Percentiles rank a stretch among this genome's conserved stretches.
Conservation (phyloP, 352 stramenopile species). For the Halophytophthora batemanensis region DNA sequence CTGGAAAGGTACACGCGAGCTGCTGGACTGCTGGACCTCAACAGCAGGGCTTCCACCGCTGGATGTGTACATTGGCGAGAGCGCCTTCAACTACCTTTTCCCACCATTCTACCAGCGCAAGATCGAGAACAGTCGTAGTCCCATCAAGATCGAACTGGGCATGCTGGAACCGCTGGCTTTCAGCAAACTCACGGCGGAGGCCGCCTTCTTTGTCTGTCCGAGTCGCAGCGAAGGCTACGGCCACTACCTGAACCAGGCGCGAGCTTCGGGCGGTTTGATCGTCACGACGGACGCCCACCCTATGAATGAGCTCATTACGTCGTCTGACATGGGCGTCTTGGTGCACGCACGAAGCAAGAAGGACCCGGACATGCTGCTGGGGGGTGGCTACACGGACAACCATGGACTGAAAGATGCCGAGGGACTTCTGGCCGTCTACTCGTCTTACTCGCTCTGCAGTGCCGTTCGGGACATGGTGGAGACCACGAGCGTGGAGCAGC, state of each 20-base stretch:
- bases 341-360: not conserved
- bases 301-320: conserved; percentile 47
- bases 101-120: conserved; percentile 3
- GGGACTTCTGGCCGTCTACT: not conserved
- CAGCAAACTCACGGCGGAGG: conserved; percentile 28
- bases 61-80: conserved; percentile 31
- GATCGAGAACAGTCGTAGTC: conserved; percentile 15
- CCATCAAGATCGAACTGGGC: conserved; percentile 4
- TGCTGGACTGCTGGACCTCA: conserved; percentile 40
- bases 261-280: conserved; percentile 32
- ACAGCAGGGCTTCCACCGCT: conserved; percentile 28
- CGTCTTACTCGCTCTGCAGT: not conserved
- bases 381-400: conserved; percentile 14
- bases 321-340: conserved; percentile 24
- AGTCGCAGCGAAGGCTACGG: conserved; percentile 52
- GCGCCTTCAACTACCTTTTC: conserved; percentile 19
- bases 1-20: conserved; percentile 34
- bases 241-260: conserved; percentile 58
- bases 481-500: conserved; percentile 10
- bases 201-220: conserved; percentile 40
- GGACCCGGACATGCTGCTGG: conserved; percentile 23
- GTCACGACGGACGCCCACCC: conserved; percentile 34
- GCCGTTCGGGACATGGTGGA: conserved; percentile 19
- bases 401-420: conserved; percentile 2
- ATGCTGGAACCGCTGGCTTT: conserved; percentile 20